Percentiles rank a stretch among this genome's conserved stretches.
Conservation (phyloP, 2,329 filamentous ascomycete genomes). For the Decorospora gaudefroyi region DNA sequence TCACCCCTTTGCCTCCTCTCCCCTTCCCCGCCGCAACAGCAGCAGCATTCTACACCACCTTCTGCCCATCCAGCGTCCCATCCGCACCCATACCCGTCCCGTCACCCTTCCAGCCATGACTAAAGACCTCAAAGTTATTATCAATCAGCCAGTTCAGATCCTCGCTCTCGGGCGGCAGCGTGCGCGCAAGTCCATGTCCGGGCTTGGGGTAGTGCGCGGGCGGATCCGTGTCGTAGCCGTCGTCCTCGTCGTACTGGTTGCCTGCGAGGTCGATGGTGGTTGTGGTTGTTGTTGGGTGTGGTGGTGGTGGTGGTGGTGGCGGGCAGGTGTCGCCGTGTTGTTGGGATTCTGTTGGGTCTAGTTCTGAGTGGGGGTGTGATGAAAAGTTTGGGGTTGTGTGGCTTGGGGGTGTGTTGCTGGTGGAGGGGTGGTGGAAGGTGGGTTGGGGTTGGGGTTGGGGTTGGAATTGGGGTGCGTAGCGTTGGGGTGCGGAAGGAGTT, state of each 20-base stretch:
- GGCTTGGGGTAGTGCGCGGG: slow-evolving; percentile 65
- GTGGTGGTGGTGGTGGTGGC: slow-evolving; percentile 14
- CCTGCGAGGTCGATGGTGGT: slow-evolving; percentile 29
- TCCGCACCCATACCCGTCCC: slow-evolving; percentile 41
- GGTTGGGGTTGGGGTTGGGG: slow-evolving; percentile 20
- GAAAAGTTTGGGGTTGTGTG: slow-evolving; percentile 31
- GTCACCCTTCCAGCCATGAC: slow-evolving; percentile 52
- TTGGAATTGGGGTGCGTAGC: slow-evolving; percentile 6
- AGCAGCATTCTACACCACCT: slow-evolving; percentile 20
- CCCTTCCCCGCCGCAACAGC: not conserved
- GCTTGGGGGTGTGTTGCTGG: slow-evolving; percentile 23
- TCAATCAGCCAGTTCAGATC: slow-evolving; percentile 67
- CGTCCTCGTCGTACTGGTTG: slow-evolving; percentile 48
- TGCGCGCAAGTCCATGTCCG: slow-evolving; percentile 62
- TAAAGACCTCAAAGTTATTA: slow-evolving; percentile 62
- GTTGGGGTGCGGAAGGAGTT: slow-evolving; percentile 6
- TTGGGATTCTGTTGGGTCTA: slow-evolving; percentile 42
- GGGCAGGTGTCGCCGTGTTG: slow-evolving; percentile 34
- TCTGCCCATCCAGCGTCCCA: slow-evolving; percentile 27
- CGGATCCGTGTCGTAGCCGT: slow-evolving; percentile 59
- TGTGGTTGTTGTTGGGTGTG: too few species aligned
- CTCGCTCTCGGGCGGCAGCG: slow-evolving; percentile 60
- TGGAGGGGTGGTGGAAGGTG: slow-evolving; percentile 37
- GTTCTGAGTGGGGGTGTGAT: slow-evolving; percentile 29
- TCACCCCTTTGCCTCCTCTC: too few species aligned